Base-by-base conservation (phyloP, 2,329 filamentous ascomycete genomes). In the Neodidymelliopsis sp. region DNA sequence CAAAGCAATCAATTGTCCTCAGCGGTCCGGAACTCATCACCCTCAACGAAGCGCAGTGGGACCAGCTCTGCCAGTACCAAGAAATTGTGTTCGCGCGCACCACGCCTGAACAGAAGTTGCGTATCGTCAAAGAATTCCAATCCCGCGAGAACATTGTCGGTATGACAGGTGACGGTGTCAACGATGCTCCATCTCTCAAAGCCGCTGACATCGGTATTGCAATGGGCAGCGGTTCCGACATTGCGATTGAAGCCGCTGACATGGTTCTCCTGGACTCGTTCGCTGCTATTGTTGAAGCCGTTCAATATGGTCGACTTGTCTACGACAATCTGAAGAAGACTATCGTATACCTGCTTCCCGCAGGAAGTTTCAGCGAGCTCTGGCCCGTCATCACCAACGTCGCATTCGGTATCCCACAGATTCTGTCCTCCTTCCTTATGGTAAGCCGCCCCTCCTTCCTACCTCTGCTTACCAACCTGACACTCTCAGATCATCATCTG, bases 261-360 rank as follows among this genome's bases (percentile, higher is more conserved):
- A 84, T 85, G 79, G 81, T 85, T 0, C 65, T 87, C 57, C 71
- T 86, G 5, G 88, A 91, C 41, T 85, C 83, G 0, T 91, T 92
- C 63, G 80, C 83, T 0, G 87, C 85, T 1, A 82, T 92, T 23
- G 84, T 91, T 4, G 82, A 88, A 63, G 89, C 88, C 1, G 83
- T 91, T 2, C 79, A 84, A 55, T 90, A 87, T 50, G 88, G 88
- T 0, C 81, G 88, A 11, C 82, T 89, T 5, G 86, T 91, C n/a
- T 91, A 89, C 71, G 86, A 91, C 69, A 91, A 91, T 60, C 74
- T 91, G 39, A 88, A 89, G 69, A 91, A 92, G 78, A 87, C 83
- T 0, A 84, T 90, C 53, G 82, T 84, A n/a, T 91, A 91, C 63
- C 77, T 91, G 2, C 77, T 91, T 0, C 87, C 88, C 0, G 88